Percentiles rank a stretch among this genome's conserved stretches.
Conservation (phyloP, 192 early-diverging fungal genomes). For the Allomyces arbusculus region DNA sequence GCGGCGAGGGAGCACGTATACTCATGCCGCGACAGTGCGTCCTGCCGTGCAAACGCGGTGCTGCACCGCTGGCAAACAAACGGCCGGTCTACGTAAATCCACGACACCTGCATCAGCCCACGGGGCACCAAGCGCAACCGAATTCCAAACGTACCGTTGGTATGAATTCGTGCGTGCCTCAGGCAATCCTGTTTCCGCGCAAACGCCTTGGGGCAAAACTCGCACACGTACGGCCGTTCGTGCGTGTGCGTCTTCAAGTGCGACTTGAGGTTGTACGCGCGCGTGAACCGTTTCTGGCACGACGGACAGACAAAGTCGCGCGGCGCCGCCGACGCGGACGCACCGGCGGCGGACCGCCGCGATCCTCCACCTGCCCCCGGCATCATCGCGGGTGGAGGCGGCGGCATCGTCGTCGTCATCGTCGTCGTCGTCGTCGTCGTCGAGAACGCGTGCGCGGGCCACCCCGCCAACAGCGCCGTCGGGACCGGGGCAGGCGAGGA, state of each 20-base stretch:
- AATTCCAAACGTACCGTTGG: slow-evolving; percentile 5
- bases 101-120: background rate
- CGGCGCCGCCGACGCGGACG: too few relatives aligned
- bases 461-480: too few relatives aligned
- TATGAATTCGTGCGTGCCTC: slow-evolving; percentile 60
- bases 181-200: slow-evolving; percentile 84
- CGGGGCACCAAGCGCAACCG: background rate
- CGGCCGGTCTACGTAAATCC: background rate
- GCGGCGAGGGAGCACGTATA: background rate
- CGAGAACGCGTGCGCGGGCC: too few relatives aligned
- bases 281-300: slow-evolving; percentile 34
- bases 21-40: background rate
- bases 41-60: background rate
- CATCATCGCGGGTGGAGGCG: too few relatives aligned
- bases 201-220: slow-evolving; percentile 54
- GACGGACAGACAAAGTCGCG: background rate
- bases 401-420: too few relatives aligned
- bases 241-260: slow-evolving; percentile 47
- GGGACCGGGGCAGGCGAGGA: too few relatives aligned
- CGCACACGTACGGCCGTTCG: slow-evolving; percentile 44
- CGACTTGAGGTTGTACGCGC: slow-evolving; percentile 48
- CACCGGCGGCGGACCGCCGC: too few relatives aligned
- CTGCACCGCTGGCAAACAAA: background rate
- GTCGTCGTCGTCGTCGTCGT: too few relatives aligned
- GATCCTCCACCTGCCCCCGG: too few relatives aligned